Base-by-base conservation (phyloP, 371 early-diverging fungal species). In the Fennellomyces sp. region DNA sequence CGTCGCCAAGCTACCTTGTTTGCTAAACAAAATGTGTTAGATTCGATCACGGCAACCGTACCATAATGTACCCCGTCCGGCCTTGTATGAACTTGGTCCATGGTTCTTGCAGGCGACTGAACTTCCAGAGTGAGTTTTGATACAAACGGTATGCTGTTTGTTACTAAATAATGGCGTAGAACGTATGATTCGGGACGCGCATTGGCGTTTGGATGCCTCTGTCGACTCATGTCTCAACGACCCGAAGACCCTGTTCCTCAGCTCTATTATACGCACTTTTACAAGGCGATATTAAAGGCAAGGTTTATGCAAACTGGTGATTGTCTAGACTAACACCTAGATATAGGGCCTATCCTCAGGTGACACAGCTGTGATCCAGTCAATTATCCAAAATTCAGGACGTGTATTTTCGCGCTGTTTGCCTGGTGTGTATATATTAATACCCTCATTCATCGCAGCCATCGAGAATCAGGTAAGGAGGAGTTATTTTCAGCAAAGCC, bases 31-130 rank as follows among this genome's bases (percentile, higher is more conserved):
- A 36, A 19, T 33, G 7, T 13, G 31, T 21, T 51, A 84, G 79
- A 73, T 81, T 25, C 77, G 87, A 7, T 56, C 69, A n/a, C 62
- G 71, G 19, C 90, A 91, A 59, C 84, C 89, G 5, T 88, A 73
- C 53, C 73, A 72, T 12, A 68, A 73, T 28, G 65, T 70, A 8
- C 65, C 72, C 25, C 82, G 83, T 51, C 90, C 91, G 7, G 74
- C 84, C 2, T 70, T 91, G 33, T 87, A 85, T 58, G 88, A 91
- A 56, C 72, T 85, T 52, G 70, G 80, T 11, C 78, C 88, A 2
- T 89, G 89, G 88, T 45, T 91, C 12, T 78, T 91, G 26, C 76
- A 89, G 73, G 86, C 88, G 4, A 81, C 87, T 0, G 86, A 88
- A 52, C 38, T 89, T 45, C 64, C 82, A 63, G 42, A 65, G 86